Base-by-base conservation (phyloP, 345 rosid species). In the Acer yangbiense region DNA sequence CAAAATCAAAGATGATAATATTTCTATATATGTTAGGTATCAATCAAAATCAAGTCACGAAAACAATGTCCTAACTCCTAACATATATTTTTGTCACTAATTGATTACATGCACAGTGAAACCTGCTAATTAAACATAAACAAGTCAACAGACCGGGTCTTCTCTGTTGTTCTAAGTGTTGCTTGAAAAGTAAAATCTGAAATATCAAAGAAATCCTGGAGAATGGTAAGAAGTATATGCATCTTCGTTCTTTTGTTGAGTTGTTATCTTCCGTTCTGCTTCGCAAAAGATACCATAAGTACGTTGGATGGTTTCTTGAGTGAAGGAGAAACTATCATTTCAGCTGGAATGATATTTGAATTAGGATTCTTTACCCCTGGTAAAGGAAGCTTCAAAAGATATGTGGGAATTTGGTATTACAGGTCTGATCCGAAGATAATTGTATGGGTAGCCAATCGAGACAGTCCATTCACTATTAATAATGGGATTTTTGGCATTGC, bases 401-500 rank as follows among this genome's bases (percentile, higher is more conserved):
- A 82, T 13, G 39, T 87, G 6, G 90, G 88, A 0, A 83, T 87
- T 55, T 84, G 90, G 90, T 79, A 72, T 43, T 9, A 68, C 43
- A 9, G 25, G 6, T 67, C 58, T 6, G 20, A 39, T 25, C 82
- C 84, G 18, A 17, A 1, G 18, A 69, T 65, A 27, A 4, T 79
- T 32, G 78, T 84, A 0, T 88, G 89, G 90, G 82, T 88, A 52
- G 87, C 86, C 20, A 84, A 82, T 25, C 32, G 83, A 8, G 9
- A 16, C 0, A 0, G 1, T 0, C 85, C 85, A 4, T 39, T 79
- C 7, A 0, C 39, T 35, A 0, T 0, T 0, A 41, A 25, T 7
- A 52, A 0, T 0, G 83, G 78, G 2, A 11, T 9, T 27, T 68
- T 86, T 0, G 23, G 39, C 2, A 8, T 80, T 60, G 61, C 1